These are phyloP conservation scores for Darksidea phi DNA, from an alignment of 495 filamentous ascomycete genomes.

Conservation along the genomic window DNA sequence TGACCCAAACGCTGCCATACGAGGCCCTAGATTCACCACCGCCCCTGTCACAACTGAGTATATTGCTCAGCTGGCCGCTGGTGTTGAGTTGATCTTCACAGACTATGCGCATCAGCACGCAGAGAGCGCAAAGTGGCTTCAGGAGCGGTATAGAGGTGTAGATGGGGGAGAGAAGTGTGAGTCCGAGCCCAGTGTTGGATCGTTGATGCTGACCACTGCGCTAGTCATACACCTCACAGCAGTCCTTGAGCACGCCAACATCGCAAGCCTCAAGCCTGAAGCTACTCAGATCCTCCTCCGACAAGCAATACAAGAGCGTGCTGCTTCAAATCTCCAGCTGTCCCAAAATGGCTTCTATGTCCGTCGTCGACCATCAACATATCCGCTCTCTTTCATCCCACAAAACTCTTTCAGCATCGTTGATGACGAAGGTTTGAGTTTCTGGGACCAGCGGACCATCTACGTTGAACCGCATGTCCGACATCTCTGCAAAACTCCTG, in stretches of 20 bases:
- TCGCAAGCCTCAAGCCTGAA: constrained; percentile 38
- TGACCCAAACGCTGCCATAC: constrained; percentile 1
- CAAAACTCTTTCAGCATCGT: constrained; percentile 12
- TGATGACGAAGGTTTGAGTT: constrained; percentile 20
- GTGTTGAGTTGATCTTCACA: constrained; percentile 43
- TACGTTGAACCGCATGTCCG: constrained; percentile 33
- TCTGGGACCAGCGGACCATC: constrained; percentile 33
- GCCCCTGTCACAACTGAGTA: constrained; percentile 13
- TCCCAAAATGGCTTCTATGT: constrained; percentile 42
- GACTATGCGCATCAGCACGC: constrained; percentile 38
- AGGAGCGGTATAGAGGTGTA: constrained; percentile 33
- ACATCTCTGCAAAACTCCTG: constrained; percentile 18
- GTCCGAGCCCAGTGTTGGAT: neutral
- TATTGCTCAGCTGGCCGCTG: constrained; percentile 35
- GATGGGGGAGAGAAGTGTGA: constrained; percentile 42
- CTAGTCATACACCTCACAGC: constrained; percentile 45
- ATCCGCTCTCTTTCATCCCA: constrained; percentile 27
- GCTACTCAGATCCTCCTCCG: constrained; percentile 39
- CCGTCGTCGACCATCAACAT: constrained; percentile 21
- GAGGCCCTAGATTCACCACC: constrained; percentile 11
- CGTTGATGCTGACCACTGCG: constrained; percentile 7
- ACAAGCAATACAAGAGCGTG: constrained; percentile 25
- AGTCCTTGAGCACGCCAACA: constrained; percentile 39
- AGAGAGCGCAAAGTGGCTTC: constrained; percentile 38
- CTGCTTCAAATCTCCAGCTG: constrained; percentile 10